Evolutionary conservation across 805 yeast species (phyloP).

Genomic region (Sugiyamaella smithiae): DNA sequence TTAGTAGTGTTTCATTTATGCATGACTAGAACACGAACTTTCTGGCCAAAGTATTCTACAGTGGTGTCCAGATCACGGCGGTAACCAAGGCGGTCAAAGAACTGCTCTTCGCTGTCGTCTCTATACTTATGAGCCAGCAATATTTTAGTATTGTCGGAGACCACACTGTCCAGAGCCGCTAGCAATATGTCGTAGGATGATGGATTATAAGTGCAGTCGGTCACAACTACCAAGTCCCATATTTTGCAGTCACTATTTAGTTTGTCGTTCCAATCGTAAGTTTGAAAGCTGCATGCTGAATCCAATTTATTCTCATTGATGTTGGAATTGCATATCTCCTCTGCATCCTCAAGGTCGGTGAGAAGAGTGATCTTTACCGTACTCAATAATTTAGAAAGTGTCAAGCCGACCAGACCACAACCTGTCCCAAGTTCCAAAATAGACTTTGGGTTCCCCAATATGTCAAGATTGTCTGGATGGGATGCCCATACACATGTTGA

Average conservation of each 20-base stretch:
- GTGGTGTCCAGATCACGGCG: conserved; percentile 8
- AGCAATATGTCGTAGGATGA: conserved; percentile 38
- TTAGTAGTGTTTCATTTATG: neutral
- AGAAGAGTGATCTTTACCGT: conserved; percentile 26
- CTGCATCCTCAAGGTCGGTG: conserved; percentile 41
- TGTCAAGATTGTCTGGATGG: neutral
- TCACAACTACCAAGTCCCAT: conserved; percentile 40
- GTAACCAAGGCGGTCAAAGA: conserved; percentile 15
- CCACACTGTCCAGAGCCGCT: conserved; percentile 27
- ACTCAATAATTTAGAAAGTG: conserved; percentile 27
- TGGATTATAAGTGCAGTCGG: conserved; percentile 46
- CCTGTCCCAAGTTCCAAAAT: conserved; percentile 45
- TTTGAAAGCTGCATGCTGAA: conserved; percentile 27
- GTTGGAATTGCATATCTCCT: conserved; percentile 36
- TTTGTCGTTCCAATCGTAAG: conserved; percentile 39
- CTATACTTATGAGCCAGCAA: conserved; percentile 36
- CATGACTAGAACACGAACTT: conserved; percentile 14
- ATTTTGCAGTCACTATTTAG: conserved; percentile 24
- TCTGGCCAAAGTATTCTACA: conserved; percentile 10
- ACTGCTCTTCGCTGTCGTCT: conserved; percentile 25
- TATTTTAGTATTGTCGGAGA: conserved; percentile 20
- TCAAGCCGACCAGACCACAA: conserved; percentile 40
- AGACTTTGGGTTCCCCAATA: conserved; percentile 9
- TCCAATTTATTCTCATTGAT: conserved; percentile 20
- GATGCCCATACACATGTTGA: conserved; percentile 6